These are phyloP conservation scores for Globisporangium polare DNA, from an alignment of 352 stramenopile genomes.

Conservation along the genomic window DNA sequence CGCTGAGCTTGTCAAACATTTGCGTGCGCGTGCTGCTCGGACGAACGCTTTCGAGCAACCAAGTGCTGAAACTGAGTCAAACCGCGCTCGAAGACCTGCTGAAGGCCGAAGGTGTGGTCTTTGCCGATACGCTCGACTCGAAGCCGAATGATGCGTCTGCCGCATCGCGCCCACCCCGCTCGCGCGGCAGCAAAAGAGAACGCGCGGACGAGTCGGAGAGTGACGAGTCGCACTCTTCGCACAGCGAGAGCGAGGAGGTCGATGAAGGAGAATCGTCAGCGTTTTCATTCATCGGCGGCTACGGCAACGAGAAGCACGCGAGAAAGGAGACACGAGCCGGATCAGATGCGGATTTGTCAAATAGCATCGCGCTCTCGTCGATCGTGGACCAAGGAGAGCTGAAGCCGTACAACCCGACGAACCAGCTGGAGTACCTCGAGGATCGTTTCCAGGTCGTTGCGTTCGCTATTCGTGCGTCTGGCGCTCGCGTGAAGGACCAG, in stretches of 20 bases:
- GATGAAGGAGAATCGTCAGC: slow-evolving; percentile 37
- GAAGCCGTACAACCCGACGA: slow-evolving; percentile 78
- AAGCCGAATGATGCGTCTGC: slow-evolving; percentile 12
- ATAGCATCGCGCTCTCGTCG: slow-evolving; percentile 24
- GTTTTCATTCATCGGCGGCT: slow-evolving; percentile 75
- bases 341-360: slow-evolving; percentile 18
- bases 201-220: slow-evolving; percentile 25
- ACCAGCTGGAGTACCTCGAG: slow-evolving; percentile 87
- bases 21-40: slow-evolving; percentile 77
- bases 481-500: slow-evolving; percentile 81
- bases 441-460: slow-evolving; percentile 88
- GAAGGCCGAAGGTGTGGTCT: slow-evolving; percentile 63
- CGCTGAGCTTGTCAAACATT: slow-evolving; percentile 77
- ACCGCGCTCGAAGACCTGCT: slow-evolving; percentile 78
- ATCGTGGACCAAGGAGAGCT: slow-evolving; percentile 51
- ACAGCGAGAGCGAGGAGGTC: slow-evolving; percentile 20
- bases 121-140: slow-evolving; percentile 52
- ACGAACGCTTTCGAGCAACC: slow-evolving; percentile 69
- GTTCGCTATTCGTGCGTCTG: slow-evolving; percentile 80
- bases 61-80: slow-evolving; percentile 84
- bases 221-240: slow-evolving; percentile 13
- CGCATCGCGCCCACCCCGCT: neutral
- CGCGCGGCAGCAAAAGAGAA: slow-evolving; percentile 6
- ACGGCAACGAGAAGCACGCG: slow-evolving; percentile 29
- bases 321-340: slow-evolving; percentile 16